A percentile compares a stretch with the other conserved stretches of the same genome.
phyloP scores from a whole-genome alignment of 495 filamentous ascomycete genomes.

The Penicillium silybi region DNA sequence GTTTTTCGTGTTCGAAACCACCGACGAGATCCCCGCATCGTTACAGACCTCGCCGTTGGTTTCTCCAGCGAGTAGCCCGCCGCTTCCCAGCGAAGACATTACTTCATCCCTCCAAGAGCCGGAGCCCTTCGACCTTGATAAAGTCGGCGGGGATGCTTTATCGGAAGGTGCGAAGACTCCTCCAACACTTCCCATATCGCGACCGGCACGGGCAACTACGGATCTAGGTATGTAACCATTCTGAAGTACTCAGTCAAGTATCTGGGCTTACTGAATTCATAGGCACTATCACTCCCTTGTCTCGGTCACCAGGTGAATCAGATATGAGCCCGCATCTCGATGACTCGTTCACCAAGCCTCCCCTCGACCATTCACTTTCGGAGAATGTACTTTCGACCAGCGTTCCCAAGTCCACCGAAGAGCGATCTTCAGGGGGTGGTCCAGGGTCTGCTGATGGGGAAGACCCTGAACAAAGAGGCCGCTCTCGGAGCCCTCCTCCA shows the following conservation, averaged over 20 bases:
- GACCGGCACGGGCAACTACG: constrained; percentile 41
- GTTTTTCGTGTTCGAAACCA: constrained; percentile 97
- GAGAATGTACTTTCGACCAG: constrained; percentile 42
- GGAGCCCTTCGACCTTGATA: constrained; percentile 72
- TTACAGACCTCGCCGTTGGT: constrained; percentile 92
- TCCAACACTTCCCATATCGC: constrained; percentile 34
- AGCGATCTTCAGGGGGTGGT: constrained; percentile 1
- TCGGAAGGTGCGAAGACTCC: constrained; percentile 27
- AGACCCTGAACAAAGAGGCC: constrained; percentile 3
- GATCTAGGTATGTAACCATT: constrained; percentile 41
- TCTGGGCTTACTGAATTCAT: neutral
- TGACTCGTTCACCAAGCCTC: constrained; percentile 27
- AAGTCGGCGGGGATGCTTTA: constrained; percentile 16
- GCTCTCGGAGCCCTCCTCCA: constrained; percentile 73
- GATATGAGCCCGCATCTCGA: constrained; percentile 31
- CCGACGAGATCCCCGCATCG: constrained; percentile 77
- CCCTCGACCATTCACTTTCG: constrained; percentile 51
- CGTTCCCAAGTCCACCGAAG: constrained; percentile 3
- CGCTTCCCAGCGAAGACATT: constrained; percentile 52
- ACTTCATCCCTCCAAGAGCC: constrained; percentile 67
- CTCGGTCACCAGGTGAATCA: constrained; percentile 56
- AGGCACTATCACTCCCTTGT: constrained; percentile 62
- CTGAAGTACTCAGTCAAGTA: neutral
- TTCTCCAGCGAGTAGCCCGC: constrained; percentile 79
- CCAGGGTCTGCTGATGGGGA: constrained; percentile 1